Conservation (phyloP, 768 basidiomycete genomes). For the Mycena latifolia region DNA sequence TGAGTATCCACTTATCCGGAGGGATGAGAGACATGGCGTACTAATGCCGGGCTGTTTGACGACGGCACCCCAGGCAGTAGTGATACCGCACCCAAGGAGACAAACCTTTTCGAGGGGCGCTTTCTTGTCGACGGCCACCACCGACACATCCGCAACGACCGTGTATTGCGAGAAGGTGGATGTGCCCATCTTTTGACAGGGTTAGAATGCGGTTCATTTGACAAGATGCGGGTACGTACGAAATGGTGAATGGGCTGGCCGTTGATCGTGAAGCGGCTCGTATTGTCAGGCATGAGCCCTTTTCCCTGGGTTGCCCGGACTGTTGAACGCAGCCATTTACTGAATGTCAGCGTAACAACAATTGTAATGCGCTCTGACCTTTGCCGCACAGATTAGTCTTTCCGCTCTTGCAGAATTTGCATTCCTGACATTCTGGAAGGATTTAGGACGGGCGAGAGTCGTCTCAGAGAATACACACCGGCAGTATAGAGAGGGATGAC, state of each 20-base stretch:
- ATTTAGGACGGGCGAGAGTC: conserved; percentile 3
- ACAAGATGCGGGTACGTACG: conserved; percentile 57
- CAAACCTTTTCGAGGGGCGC: conserved; percentile 98
- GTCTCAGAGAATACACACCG: conserved; percentile 57
- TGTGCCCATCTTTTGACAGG: conserved; percentile 87
- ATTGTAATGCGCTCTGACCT: conserved; percentile 59
- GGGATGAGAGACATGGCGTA: conserved; percentile 49
- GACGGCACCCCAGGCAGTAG: conserved; percentile 98
- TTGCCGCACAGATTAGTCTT: conserved; percentile 99
- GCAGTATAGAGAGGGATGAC: conserved; percentile 98
- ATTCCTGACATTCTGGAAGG: conserved; percentile 86
- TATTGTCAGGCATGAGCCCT: conserved; percentile 94
- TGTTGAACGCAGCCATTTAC: conserved; percentile 44
- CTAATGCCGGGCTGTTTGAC: conserved; percentile 91
- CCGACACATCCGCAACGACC: conserved; percentile 96
- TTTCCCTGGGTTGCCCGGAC: conserved; percentile 95
- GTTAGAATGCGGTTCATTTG: conserved; percentile 2
- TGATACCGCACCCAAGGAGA: conserved; percentile 95
- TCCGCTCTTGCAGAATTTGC: conserved; percentile 98
- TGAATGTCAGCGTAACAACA: neutral
- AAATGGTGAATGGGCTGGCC: conserved; percentile 93
- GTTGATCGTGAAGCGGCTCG: conserved; percentile 88
- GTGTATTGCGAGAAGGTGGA: conserved; percentile 99
- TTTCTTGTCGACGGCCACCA: conserved; percentile 87
- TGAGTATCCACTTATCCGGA: conserved; percentile 11